Evolutionary conservation across 345 rosid genomes (phyloP), one percentile per base, ranked within the genome.

Genomic region (Nasturtium officinale): DNA sequence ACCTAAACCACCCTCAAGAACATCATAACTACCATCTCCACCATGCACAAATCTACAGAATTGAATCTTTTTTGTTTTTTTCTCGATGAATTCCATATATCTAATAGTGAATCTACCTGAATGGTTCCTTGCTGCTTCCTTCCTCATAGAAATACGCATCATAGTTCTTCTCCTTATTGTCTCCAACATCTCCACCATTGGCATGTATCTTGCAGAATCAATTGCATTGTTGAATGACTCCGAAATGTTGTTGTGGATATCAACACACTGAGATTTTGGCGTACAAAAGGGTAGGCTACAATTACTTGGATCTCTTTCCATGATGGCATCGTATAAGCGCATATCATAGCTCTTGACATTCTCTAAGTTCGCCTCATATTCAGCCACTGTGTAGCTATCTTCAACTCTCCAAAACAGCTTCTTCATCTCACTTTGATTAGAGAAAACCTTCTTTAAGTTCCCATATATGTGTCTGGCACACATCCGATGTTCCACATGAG

Each of bases 1-100:
- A 53, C 18, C 4, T 12, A 13, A 16, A 53, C 20, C 18, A 26
- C 2, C 1, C 1, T 53, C 35, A 12, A 0, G 5, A 13, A 53
- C 18, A 5, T 26, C 35, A 15, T 90, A 88, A 1, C 69, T 84
- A 46, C 87, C 91, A 0, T 87, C 87, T 9, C 13, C 12, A 48
- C 53, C 3, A 1, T 25, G 12, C 2, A 48, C 6, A 17, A 48
- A 17, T 0, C 25, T 48, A 18, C 26, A 48, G 0, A 7, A 48
- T 0, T 48, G 9, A 0, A 48, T 48, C 11, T 18, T 7, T 0
- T 9, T 3, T 18, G 5, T 12, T 48, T 48, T 13, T 0, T 17
- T 1, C 5, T 46, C 51, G 2, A 46, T 2, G 2, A 17, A 16
- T 9, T 46, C 23, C 2, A 1, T 16, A 16, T 11, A 21, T 46